Base-by-base conservation (phyloP, 1,139 yeast genomes). In the Pneumocystis carinii region DNA sequence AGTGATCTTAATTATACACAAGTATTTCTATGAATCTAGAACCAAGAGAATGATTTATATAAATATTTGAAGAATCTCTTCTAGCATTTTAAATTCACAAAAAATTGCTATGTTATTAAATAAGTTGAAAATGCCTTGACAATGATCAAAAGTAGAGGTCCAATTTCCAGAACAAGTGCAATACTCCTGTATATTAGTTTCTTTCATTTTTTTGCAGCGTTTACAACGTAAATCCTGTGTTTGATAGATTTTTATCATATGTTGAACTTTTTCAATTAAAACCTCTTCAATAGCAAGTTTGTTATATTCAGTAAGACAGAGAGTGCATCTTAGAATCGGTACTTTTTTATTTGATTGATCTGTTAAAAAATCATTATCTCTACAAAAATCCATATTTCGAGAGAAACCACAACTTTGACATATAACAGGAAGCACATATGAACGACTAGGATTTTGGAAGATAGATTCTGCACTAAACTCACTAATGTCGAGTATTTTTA, bases 91-190 rank as follows among this genome's bases (percentile, higher is more conserved):
- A 42, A 63, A 63, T 35, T 59, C 65, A 39, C 59, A 63, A 27
- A 57, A 62, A 36, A 35, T 12, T n/a, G 65, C 64, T 19, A 63
- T 60, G 15, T 48, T 63, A 35, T 55, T 37, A 38, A 60, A 60
- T n/a, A 59, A 37, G 19, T 17, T 15, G 14, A 62, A 29, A 35
- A 36, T 37, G 17, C 27, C 62, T 14, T 32, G 48, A 17, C 48
- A 57, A 14, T 38, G 15, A 58, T 58, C 48, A 58, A 84, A 72
- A 0, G 88, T 83, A 63, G 83, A 86, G 0, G 74, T 75, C 96
- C 96, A 92, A 42, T 75, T 73, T 2, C 99, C 98, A 0, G 98
- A 90, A 72, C 98, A 94, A 53, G 80, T 76, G 73, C 98, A 94
- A 72, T 84, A 84, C 41, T 78, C 78, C 61, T 90, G 81, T 81